Base-by-base conservation (phyloP, 768 basidiomycete species). In the Russula griseocarnosa region DNA sequence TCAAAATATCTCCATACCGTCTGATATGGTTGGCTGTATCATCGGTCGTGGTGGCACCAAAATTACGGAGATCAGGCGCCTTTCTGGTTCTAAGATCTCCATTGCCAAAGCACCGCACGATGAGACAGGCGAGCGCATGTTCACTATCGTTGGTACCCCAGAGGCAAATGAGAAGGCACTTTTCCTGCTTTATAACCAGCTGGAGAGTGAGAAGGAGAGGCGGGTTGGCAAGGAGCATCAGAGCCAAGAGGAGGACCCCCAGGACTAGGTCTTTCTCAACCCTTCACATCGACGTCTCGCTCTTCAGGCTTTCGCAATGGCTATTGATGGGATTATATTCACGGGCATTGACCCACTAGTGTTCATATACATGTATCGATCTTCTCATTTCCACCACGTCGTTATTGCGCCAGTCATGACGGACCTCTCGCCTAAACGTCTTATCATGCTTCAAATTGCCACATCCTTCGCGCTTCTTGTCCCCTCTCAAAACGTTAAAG, bases 71-170 rank as follows among this genome's bases (percentile, higher is more conserved):
- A 99, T 99, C 73, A 92, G 97, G 71, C 91, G 96, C 62, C 85
- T 98, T 51, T 97, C 94, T 66, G 97, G 97, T 46, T 96, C 92
- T 70, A 94, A 94, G 79, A 99, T 99, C 74, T 93, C 90, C 61
- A 99, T 99, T 72, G 97, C 97, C 69, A 99, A 99, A 78, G 89
- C 92, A 55, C 94, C 97, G n/a, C 97, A 98, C 73, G 97, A 98
- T 71, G 97, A 98, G 72, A 94, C 95, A 47, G 97, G 96, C 71
- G 97, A 99, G 79, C 84, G 97, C 69, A 98, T 99, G 96, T 99
- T 99, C 80, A 94, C 97, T 66, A 98, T 99, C 74, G 83, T 97
- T 53, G 97, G 97, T 60, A 94, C 94, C 14, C 90, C 93, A 54
- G 92, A 94, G 76, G 90, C 92, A 69, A 98, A 97, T 76, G 96